phyloP scores from a whole-genome alignment of 2,329 filamentous ascomycete genomes.

The Nothophaeocryptopus gaeumannii region DNA sequence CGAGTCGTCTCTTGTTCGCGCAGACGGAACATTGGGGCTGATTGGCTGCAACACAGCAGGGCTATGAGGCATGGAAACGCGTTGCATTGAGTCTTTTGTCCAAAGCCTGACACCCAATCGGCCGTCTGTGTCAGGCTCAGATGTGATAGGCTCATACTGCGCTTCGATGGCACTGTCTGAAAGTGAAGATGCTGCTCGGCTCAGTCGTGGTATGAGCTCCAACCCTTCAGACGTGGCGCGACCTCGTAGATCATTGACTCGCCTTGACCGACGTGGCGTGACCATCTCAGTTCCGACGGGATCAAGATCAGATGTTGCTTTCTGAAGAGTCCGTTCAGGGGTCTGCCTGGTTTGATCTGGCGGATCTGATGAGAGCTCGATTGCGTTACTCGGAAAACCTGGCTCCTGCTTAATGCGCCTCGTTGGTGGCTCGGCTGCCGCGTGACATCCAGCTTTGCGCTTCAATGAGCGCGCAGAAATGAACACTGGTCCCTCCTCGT shows the following conservation, averaged over 20 bases:
- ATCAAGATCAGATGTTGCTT: conserved; percentile 47
- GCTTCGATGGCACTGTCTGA: conserved; percentile 17
- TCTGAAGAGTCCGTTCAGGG: conserved; percentile 27
- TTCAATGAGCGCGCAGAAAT: conserved; percentile 45
- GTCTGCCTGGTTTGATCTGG: neutral
- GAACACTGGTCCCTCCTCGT: conserved; percentile 43
- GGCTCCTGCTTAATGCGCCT: conserved; percentile 30
- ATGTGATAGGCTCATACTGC: too few species aligned
- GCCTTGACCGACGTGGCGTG: conserved; percentile 34
- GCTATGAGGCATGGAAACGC: too few species aligned
- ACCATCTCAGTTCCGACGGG: conserved; percentile 32
- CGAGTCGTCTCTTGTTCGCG: conserved; percentile 1
- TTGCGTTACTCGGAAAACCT: conserved; percentile 23
- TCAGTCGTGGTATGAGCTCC: conserved; percentile 12
- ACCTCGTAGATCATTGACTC: conserved; percentile 11
- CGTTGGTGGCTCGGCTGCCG: conserved; percentile 18
- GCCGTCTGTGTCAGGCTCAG: too few species aligned
- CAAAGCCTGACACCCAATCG: too few species aligned
- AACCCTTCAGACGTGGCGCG: conserved; percentile 26
- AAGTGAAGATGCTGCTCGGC: conserved; percentile 21
- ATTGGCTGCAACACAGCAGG: conserved; percentile 14
- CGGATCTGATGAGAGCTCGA: conserved; percentile 41
- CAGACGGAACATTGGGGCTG: conserved; percentile 24
- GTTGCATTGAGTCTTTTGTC: too few species aligned
- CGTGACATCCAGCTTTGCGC: conserved; percentile 37